Evolutionary conservation across 306 rosid genomes (phyloP), one percentile per base, ranked within the genome.

Genomic region (Fragaria ananassa): DNA sequence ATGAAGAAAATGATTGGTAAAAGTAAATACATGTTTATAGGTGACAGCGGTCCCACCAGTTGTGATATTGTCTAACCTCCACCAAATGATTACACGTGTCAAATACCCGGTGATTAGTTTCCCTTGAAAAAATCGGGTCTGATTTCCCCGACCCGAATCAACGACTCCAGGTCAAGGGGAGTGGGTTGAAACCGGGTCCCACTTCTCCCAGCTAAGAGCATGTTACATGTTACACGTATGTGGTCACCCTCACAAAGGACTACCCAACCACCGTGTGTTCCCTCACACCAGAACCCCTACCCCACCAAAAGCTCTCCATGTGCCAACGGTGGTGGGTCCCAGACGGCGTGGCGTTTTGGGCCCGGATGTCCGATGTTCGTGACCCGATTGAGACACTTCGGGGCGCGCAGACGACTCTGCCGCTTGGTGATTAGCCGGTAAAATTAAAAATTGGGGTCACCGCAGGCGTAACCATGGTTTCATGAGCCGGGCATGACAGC

Each of bases 401-500:
- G 72, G 29, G 81, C 83, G 23, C 74, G 78, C 78, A 19, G 80
- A 78, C 73, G 64, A 35, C 1, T 35, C 0, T 73, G 8, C 29
- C 85, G 79, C 85, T 74, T 39, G 6, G 41, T n/a, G 70, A n/a
- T 56, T 58, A 34, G 37, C 68, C 68, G 68, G 42, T 4, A 10
- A 49, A 46, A 17, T 29, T 29, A 29, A 45, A 47, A 44, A 34
- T 42, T 27, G 12, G 3, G 68, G 25, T 63, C 68, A 37, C 66
- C 71, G 71, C n/a, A 15, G 78, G 72, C 75, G 58, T 74, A 82
- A 84, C 19, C 23, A 61, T 83, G 68, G 77, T 35, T 35, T 50
- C 70, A 37, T 78, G 88, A 78, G 77, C 72, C 81, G 81, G 81
- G 70, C 76, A 75, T 75, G 86, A 84, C 86, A 88, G 88, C 85